Conservation (phyloP, 306 rosid genomes). For the Inga leiocalycina region DNA sequence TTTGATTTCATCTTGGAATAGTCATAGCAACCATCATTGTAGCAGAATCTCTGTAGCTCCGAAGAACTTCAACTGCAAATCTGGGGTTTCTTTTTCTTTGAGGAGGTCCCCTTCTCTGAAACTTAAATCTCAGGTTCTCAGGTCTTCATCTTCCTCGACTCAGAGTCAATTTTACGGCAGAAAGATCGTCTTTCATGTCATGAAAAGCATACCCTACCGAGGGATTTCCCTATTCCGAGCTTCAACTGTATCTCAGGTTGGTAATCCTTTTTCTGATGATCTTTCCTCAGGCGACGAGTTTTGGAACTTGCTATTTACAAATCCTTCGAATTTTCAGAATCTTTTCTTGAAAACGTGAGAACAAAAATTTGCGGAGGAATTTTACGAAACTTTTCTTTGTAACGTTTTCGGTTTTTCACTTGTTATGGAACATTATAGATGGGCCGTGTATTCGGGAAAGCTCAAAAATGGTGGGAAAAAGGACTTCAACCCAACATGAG, state of each 20-base stretch:
- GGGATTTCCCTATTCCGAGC: slow-evolving; percentile 34
- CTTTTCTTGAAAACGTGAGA: background rate
- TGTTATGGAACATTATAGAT: slow-evolving; percentile 42
- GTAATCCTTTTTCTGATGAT: slow-evolving; percentile 8
- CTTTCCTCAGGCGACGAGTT: slow-evolving; percentile 3
- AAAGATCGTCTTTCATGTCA: slow-evolving; percentile 36
- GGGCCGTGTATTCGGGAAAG: slow-evolving; percentile 57
- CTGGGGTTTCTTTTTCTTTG: slow-evolving; percentile 24
- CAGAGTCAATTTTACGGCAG: slow-evolving; percentile 48
- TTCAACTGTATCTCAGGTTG: slow-evolving; percentile 55
- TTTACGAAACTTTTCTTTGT: background rate
- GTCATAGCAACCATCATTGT: slow-evolving; percentile 11
- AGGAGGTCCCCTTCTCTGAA: slow-evolving; percentile 45
- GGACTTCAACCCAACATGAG: slow-evolving; percentile 80
- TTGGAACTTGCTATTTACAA: background rate
- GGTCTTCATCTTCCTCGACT: slow-evolving; percentile 38
- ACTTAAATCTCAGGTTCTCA: slow-evolving; percentile 40
- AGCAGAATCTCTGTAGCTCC: slow-evolving; percentile 41
- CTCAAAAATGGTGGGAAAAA: slow-evolving; percentile 90
- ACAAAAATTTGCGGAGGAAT: background rate
- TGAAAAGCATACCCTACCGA: slow-evolving; percentile 32
- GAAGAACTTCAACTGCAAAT: slow-evolving; percentile 30
- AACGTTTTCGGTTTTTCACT: background rate
- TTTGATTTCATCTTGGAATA: slow-evolving; percentile 50
- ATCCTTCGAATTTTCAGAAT: background rate